These are phyloP conservation scores for Filobasidium wieringae DNA, from an alignment of 768 basidiomycete species.

Conservation along the genomic window DNA sequence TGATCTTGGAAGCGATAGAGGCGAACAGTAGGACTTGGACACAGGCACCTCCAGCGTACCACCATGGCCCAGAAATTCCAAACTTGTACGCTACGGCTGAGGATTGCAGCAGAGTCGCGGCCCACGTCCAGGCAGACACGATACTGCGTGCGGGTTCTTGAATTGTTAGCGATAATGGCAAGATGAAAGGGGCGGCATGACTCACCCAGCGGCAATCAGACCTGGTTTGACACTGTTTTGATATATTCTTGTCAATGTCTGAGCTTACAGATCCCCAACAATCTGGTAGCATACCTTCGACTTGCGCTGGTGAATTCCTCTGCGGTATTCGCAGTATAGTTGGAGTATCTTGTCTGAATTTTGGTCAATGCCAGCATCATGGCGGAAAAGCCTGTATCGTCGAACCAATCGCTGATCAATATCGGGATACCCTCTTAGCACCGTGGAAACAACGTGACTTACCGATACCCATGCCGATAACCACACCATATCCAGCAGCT, in stretches of 20 bases:
- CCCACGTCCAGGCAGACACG: slow-evolving; percentile 56
- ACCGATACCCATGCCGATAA: slow-evolving; percentile 66
- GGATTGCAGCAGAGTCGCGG: slow-evolving; percentile 42
- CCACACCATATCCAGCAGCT: slow-evolving; percentile 72
- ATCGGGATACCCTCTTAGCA: background rate
- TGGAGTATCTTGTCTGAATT: slow-evolving; percentile 70
- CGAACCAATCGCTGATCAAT: background rate
- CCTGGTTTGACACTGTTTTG: slow-evolving; percentile 64
- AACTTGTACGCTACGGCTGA: slow-evolving; percentile 76
- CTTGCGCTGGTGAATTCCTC: slow-evolving; percentile 46
- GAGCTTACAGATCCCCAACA: background rate
- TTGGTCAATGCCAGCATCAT: slow-evolving; percentile 69
- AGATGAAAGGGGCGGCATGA: background rate
- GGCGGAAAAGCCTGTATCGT: slow-evolving; percentile 56
- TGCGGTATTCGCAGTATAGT: slow-evolving; percentile 55
- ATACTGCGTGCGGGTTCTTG: background rate
- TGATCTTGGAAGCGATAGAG: slow-evolving; percentile 78
- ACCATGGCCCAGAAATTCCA: slow-evolving; percentile 69
- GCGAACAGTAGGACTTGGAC: slow-evolving; percentile 69
- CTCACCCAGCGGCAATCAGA: slow-evolving; percentile 83
- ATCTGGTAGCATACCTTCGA: slow-evolving; percentile 20
- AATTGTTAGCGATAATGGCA: background rate
- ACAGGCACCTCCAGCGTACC: slow-evolving; percentile 46
- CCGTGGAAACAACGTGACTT: background rate
- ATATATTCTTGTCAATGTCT: background rate